phyloP scores from a whole-genome alignment of 495 filamentous ascomycete genomes.

The Neurospora pannonica region DNA sequence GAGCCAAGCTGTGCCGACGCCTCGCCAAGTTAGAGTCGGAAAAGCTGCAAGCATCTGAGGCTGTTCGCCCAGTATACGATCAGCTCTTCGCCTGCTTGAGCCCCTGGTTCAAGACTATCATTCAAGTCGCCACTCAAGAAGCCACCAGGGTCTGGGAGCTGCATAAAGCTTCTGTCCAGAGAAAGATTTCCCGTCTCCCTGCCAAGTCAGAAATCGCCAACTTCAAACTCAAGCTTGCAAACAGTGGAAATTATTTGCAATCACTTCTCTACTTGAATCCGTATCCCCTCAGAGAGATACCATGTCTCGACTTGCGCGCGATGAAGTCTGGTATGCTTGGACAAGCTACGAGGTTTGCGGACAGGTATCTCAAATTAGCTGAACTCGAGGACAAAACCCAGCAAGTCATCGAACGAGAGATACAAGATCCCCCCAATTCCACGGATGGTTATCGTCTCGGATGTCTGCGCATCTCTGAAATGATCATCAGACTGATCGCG shows the following conservation, averaged over 20 bases:
- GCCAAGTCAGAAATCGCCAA: slow-evolving; percentile 17
- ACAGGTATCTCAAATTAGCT: background rate
- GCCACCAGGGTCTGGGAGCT: slow-evolving; percentile 19
- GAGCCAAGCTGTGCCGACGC: slow-evolving; percentile 49
- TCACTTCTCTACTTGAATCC: background rate
- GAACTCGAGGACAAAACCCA: background rate
- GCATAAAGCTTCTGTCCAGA: slow-evolving; percentile 20
- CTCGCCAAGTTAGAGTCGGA: slow-evolving; percentile 49
- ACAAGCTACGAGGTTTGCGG: background rate
- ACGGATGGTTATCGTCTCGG: background rate
- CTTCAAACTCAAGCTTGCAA: slow-evolving; percentile 31
- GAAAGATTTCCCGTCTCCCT: slow-evolving; percentile 32
- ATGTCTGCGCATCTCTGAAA: slow-evolving; percentile 16
- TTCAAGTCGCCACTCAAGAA: slow-evolving; percentile 7
- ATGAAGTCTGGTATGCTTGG: background rate
- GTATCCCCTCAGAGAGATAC: background rate
- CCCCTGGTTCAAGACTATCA: slow-evolving; percentile 9
- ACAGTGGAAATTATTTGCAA: slow-evolving; percentile 34
- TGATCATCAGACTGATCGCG: slow-evolving; percentile 29
- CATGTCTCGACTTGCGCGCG: background rate
- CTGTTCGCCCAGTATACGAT: background rate
- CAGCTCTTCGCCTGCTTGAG: slow-evolving; percentile 10
- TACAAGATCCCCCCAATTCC: background rate
- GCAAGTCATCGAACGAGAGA: background rate
- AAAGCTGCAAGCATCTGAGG: background rate